Evolutionary conservation across 768 basidiomycete species (phyloP), one percentile per base, ranked within the genome.

Genomic region (Collybia sp.): DNA sequence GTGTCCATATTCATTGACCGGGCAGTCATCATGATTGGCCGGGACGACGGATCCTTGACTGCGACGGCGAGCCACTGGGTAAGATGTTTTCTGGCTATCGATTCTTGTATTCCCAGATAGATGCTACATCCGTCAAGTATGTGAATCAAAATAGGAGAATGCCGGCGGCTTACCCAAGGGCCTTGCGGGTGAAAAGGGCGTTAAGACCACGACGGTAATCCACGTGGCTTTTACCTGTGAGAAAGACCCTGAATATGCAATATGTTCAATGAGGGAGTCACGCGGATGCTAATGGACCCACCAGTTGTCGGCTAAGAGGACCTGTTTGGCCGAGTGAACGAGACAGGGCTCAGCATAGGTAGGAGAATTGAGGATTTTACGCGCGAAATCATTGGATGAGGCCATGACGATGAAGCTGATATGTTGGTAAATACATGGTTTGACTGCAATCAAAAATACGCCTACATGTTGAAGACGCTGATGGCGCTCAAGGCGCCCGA

Each of bases 381-480:
- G 87, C 10, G 94, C 73, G 65, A 82, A 92, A 54, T 95, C 86
- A 57, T 93, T 98, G 2, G 89, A 85, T 6, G 95, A 90, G 17
- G 93, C 93, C 82, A 98, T 94, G 58, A 99, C 96, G 60, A 99
- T 98, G 67, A 97, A 98, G 56, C 96, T 99, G 60, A 36, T 18
- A 25, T 30, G 18, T n/a, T 17, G 16, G 12, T 41, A 33, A 39
- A 53, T 45, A 58, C 38, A 42, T 17, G 31, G 8, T 6, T 10
- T 12, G 12, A 13, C 16, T 3, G 13, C 15, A 31, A 31, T 34
- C 30, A 44, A 32, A 42, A 34, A 12, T 34, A 31, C 30, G 68
- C 85, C 55, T 51, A 91, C 96, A 99, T 97, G 69, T 99, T 95
- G 72, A 99, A 99, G 3, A 99, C 96, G 61, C 90, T 93, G 47